Evolutionary conservation across 1,139 yeast genomes (phyloP), one percentile per base, ranked within the genome.

Genomic region (Saccharomyces hybrid): DNA sequence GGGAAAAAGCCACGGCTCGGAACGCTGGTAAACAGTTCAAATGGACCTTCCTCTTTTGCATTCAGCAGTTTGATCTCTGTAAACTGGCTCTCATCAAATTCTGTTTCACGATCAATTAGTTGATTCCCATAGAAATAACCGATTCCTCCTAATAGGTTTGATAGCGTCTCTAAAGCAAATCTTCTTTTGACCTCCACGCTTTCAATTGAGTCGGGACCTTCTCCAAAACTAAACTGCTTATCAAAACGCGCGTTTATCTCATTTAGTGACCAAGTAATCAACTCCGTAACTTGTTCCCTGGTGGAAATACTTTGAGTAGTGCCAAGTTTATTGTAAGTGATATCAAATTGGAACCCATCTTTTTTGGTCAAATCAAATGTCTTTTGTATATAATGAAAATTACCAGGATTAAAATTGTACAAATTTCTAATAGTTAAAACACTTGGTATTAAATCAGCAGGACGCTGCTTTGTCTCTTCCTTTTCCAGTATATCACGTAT

Each of bases 1-100:
- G 99, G 98, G 72, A 93, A 93, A 65, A 88, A 88, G 0, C 97
- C 90, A 55, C 99, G 78, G 50, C 97, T 88, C 1, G 99, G 99
- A 31, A 90, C 95, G 47, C 89, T 76, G 0, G 95, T 81, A 63
- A 90, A 88, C 42, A 95, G 71, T 60, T 85, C 88, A 60, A 74
- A 70, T 1, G 91, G 90, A 0, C 88, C 89, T 64, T 86, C 93
- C 3, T 72, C 67, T 26, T 67, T 58, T 0, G 90, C 86, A 55
- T 63, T 66, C 41, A 69, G 70, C 25, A 86, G 75, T 25, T 78
- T 73, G 27, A 79, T 77, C 16, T 80, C 80, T 57, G 79, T 82
- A 67, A 82, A 82, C 1, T 80, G 77, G 16, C 82, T 84, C 56
- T 86, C 93, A 60, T 86, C 88, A 41, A 85, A 73, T 6, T 77